Conservation (phyloP, 352 stramenopile genomes). For the Globisporangium emineosum region DNA sequence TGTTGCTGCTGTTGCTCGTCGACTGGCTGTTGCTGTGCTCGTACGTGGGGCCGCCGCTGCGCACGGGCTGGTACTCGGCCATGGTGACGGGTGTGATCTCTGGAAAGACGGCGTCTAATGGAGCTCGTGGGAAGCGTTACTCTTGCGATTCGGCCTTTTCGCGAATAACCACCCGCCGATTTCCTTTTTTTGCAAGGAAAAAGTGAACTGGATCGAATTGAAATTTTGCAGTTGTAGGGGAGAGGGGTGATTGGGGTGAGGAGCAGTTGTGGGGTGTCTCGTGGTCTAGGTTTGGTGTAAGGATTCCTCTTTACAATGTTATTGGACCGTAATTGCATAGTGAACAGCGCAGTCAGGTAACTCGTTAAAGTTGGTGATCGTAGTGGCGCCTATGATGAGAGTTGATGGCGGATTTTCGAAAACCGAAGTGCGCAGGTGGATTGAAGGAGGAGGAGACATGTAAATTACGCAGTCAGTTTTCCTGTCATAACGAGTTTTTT, state of each 20-base stretch:
- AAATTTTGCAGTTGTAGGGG: background rate
- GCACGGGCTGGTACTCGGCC: background rate
- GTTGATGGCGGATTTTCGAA: background rate
- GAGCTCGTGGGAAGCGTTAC: background rate
- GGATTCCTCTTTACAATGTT: background rate
- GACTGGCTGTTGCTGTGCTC: background rate
- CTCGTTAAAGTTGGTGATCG: background rate
- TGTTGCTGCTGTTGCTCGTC: background rate
- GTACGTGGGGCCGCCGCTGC: background rate
- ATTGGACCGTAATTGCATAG: background rate
- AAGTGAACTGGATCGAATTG: conserved; percentile 2
- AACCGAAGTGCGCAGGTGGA: background rate
- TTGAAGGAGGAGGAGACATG: background rate
- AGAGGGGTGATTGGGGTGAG: background rate
- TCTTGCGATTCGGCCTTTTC: background rate
- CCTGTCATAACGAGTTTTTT: background rate
- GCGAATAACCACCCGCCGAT: background rate
- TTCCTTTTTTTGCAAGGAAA: background rate
- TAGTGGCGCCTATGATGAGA: background rate
- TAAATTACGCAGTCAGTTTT: background rate
- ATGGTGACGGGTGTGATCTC: background rate
- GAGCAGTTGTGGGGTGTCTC: background rate
- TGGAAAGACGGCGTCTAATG: background rate
- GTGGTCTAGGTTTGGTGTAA: background rate
- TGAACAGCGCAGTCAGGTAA: background rate